Evolutionary conservation across 768 basidiomycete species (phyloP).

Genomic region (Paxillus ammoniavirescens): DNA sequence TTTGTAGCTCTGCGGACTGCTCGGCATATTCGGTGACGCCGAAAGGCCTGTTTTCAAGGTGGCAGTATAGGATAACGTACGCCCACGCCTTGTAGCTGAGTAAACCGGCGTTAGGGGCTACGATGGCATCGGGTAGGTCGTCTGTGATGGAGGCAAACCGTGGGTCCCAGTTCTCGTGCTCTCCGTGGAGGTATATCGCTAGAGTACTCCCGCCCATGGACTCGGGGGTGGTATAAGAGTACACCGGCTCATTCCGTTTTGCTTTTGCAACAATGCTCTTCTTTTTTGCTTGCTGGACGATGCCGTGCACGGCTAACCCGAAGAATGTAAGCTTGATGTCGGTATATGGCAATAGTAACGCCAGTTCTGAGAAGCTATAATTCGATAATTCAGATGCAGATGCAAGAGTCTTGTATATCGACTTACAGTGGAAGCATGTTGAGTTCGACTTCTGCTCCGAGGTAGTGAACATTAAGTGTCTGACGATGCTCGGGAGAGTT

Average conservation of each 20-base stretch:
- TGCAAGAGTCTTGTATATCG: neutral
- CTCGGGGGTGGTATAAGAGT: slow-evolving; percentile 35
- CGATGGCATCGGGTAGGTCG: slow-evolving; percentile 39
- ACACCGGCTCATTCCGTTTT: slow-evolving; percentile 29
- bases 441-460: slow-evolving; percentile 41
- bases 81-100: slow-evolving; percentile 37
- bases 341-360: slow-evolving; percentile 42
- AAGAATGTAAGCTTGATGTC: slow-evolving; percentile 44
- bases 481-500: slow-evolving; percentile 23
- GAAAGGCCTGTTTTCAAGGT: slow-evolving; percentile 28
- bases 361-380: slow-evolving; percentile 45
- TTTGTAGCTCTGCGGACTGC: slow-evolving; percentile 33
- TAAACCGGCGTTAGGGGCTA: slow-evolving; percentile 42
- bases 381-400: neutral
- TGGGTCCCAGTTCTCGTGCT: slow-evolving; percentile 26
- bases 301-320: slow-evolving; percentile 31
- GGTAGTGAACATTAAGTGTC: slow-evolving; percentile 33
- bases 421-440: slow-evolving; percentile 41
- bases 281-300: slow-evolving; percentile 32
- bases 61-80: slow-evolving; percentile 33
- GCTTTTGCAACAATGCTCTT: slow-evolving; percentile 32
- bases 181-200: slow-evolving; percentile 34
- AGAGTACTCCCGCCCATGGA: slow-evolving; percentile 39
- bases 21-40: slow-evolving; percentile 37
- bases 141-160: slow-evolving; percentile 16